Conservation (phyloP, 495 filamentous ascomycete species). For the Aspergillus kassunensis region DNA sequence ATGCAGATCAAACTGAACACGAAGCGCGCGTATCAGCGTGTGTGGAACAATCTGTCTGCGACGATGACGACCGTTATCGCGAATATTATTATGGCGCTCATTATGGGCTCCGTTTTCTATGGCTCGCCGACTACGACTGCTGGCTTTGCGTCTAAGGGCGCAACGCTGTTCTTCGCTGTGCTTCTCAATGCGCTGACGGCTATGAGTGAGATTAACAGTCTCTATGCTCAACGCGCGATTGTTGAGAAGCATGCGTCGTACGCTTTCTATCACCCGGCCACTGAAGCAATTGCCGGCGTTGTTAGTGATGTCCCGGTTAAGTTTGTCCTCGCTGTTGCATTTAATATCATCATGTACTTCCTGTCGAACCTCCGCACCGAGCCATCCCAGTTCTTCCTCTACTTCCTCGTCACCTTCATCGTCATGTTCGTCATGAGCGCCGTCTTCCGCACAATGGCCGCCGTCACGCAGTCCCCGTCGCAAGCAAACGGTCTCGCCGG, state of each 20-base stretch:
- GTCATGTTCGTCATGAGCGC: slow-evolving; percentile 53
- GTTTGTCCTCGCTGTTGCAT: slow-evolving; percentile 42
- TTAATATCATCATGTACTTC: slow-evolving; percentile 57
- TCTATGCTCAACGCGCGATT: slow-evolving; percentile 58
- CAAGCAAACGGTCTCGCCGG: slow-evolving; percentile 48
- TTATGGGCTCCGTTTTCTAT: slow-evolving; percentile 84
- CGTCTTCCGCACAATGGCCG: slow-evolving; percentile 45
- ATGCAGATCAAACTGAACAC: slow-evolving; percentile 48
- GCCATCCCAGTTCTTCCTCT: slow-evolving; percentile 59
- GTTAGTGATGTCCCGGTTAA: slow-evolving; percentile 57
- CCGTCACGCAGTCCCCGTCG: slow-evolving; percentile 40
- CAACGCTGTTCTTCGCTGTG: slow-evolving; percentile 84
- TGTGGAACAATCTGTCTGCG: slow-evolving; percentile 71
- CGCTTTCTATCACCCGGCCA: slow-evolving; percentile 59
- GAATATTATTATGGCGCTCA: slow-evolving; percentile 71
- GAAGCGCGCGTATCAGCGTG: slow-evolving; percentile 50
- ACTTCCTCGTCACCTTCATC: slow-evolving; percentile 52
- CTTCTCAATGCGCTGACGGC: slow-evolving; percentile 59
- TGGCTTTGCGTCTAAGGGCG: slow-evolving; percentile 75
- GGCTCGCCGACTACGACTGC: slow-evolving; percentile 59
- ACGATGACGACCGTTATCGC: slow-evolving; percentile 70
- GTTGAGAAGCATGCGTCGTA: slow-evolving; percentile 63
- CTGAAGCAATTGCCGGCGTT: slow-evolving; percentile 55
- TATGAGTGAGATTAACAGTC: slow-evolving; percentile 56
- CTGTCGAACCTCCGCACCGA: slow-evolving; percentile 46